Base-by-base conservation (phyloP, 2,329 filamentous ascomycete genomes). In the Pseudopithomyces chartarum region DNA sequence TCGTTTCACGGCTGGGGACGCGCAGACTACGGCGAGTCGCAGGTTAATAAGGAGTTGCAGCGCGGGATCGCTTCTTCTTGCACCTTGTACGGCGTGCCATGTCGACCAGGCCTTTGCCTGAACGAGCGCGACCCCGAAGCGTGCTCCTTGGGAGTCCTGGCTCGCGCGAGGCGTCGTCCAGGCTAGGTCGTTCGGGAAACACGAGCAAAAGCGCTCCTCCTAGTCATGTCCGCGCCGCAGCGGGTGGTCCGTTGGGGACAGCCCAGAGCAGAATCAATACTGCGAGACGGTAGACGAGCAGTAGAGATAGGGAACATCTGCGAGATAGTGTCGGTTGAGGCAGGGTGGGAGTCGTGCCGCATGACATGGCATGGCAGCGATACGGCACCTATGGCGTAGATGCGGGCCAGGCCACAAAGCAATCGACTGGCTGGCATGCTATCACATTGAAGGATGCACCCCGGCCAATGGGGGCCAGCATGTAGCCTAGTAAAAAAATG, bases 401-500 rank as follows among this genome's bases (percentile, higher is more conserved):
- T 17, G 13, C 10, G n/a, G 17, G 12, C 29, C 17, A 17, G 29
- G 44, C 44, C 44, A 20, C 17, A 17, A 17, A 11, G 15, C 4
- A 34, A 47, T 47, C 44, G 33, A 49, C 33, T 17, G 46, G 33
- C 32, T 34, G 15, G 47, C 34, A 34, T 50, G 23, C 39, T 50
- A 34, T 29, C 22, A 20, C 19, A 22, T 19, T 15, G 34, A 39
- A 40, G 47, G 34, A 50, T 40, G 12, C 19, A 7, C 19, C 47
- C 23, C 47, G 22, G 47, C 47, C 47, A 50, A 50, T 50, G 45
- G 45, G 34, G 34, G 34, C 47, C 47, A 43, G 47, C 34, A 39
- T 39, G 32, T 19, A 22, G 15, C 11, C 32, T 19, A 29, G n/a
- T 40, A 50, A 29, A 29, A 29, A 29, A 29, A 29, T 29, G 26